Evolutionary conservation across 1,139 yeast genomes (phyloP), one percentile per base, ranked within the genome.

Genomic region (Sugiyamaella japonica): DNA sequence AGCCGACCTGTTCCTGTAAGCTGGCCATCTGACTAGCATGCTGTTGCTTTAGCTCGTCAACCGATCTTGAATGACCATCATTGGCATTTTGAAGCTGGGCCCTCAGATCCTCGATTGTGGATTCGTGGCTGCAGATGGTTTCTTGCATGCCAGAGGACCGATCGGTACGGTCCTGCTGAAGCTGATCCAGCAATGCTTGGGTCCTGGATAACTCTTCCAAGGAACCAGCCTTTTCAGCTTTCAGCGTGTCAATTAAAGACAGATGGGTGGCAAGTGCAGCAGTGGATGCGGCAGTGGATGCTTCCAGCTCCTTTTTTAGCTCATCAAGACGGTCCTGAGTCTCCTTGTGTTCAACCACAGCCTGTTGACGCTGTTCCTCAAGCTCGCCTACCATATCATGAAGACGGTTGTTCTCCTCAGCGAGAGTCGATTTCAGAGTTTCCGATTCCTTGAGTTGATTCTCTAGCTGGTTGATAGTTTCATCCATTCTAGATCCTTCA

Each of bases 401-500:
- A 29, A 68, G 60, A 28, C 68, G 63, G 6, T 63, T 67, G 50
- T 68, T 68, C 53, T 68, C 71, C 39, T 64, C 66, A 13, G 57
- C 64, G 15, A 76, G 69, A 2, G 72, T 69, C 7, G 61, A 55
- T 47, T 63, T 68, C 45, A 61, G 49, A 29, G 59, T 63, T 59
- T 66, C 70, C 2, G 68, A 57, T 58, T 71, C 66, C 31, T 64
- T 55, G 58, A 68, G 54, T 59, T 64, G 64, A 25, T 66, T 67
- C 50, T 66, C 68, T 17, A 68, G 61, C 34, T 58, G 60, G 37
- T 61, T 62, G 47, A 68, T 61, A 7, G 64, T 59, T 36, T 63
- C 65, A 41, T 64, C 70, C 65, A 67, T 59, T 34, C 66, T 56
- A 4, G 71, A 60, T 23, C 70, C 70, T 42, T 67, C 71, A 1